Evolutionary conservation across 768 basidiomycete species (phyloP).

Genomic region (Cystofilobasidium capitatum): DNA sequence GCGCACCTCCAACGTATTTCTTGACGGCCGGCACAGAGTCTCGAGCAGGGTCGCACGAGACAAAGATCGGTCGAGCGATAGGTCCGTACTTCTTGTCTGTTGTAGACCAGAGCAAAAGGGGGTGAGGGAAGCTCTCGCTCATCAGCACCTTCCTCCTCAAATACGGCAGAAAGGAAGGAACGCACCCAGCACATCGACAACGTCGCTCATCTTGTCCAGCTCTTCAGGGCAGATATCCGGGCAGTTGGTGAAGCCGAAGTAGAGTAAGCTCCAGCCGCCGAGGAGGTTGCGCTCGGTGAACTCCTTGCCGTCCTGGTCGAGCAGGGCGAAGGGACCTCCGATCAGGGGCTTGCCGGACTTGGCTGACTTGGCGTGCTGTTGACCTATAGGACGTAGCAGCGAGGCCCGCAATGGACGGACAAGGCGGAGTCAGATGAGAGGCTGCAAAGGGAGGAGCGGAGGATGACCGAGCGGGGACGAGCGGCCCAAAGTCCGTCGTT

Average conservation of each 20-base stretch:
- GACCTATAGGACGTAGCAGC: slow-evolving; percentile 45
- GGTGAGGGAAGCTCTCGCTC: not conserved
- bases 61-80: slow-evolving; percentile 79
- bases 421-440: not conserved
- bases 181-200: slow-evolving; percentile 65
- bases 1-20: slow-evolving; percentile 44
- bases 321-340: slow-evolving; percentile 79
- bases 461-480: no score
- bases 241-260: slow-evolving; percentile 98
- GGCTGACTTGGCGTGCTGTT: slow-evolving; percentile 54
- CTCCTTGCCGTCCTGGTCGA: slow-evolving; percentile 45
- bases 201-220: slow-evolving; percentile 80
- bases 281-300: slow-evolving; percentile 77
- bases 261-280: slow-evolving; percentile 70
- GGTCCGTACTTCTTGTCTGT: slow-evolving; percentile 58
- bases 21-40: slow-evolving; percentile 51
- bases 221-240: slow-evolving; percentile 98
- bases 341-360: slow-evolving; percentile 76
- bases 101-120: not conserved
- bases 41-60: slow-evolving; percentile 92
- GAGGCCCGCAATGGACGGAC: not conserved
- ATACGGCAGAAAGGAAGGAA: not conserved
- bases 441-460: not conserved
- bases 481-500: no score
- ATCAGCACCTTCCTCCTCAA: not conserved